phyloP scores from a whole-genome alignment of 2,329 filamentous ascomycete genomes.

The Xylariaceae sp. region DNA sequence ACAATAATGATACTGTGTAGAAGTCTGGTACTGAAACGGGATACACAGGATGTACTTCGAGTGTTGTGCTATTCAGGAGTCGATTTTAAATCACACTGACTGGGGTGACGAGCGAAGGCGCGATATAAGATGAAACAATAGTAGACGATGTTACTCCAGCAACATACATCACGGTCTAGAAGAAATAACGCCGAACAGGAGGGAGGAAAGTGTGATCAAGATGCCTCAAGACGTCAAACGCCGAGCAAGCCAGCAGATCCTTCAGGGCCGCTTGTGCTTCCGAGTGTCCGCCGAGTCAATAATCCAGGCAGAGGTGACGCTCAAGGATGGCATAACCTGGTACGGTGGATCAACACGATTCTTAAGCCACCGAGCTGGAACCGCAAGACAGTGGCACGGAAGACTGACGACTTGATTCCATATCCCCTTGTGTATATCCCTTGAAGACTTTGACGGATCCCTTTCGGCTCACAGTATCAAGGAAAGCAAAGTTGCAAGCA shows the following conservation, averaged over 20 bases:
- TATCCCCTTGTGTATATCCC: slow-evolving; percentile 17
- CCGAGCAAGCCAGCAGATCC: slow-evolving; percentile 18
- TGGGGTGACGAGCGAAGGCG: slow-evolving; percentile 21
- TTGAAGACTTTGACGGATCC: slow-evolving; percentile 19
- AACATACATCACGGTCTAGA: not conserved
- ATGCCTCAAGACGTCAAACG: slow-evolving; percentile 21
- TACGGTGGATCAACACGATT: slow-evolving; percentile 21
- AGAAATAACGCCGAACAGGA: slow-evolving; percentile 16
- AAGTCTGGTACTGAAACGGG: slow-evolving; percentile 17
- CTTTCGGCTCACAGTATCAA: slow-evolving; percentile 19
- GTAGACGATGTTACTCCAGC: slow-evolving; percentile 22
- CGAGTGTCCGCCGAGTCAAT: slow-evolving; percentile 14
- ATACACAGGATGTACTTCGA: slow-evolving; percentile 21
- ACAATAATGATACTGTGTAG: slow-evolving; percentile 15
- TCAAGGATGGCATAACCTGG: slow-evolving; percentile 17
- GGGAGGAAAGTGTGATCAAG: slow-evolving; percentile 16
- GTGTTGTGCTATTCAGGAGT: slow-evolving; percentile 10
- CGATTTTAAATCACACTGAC: too few relatives aligned
- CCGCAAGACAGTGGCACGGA: slow-evolving; percentile 16
- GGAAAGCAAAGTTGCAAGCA: slow-evolving; percentile 16
- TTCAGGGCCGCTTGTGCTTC: slow-evolving; percentile 19
- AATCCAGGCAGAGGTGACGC: not conserved
- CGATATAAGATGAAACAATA: slow-evolving; percentile 15
- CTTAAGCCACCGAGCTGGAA: slow-evolving; percentile 13
- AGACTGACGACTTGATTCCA: slow-evolving; percentile 19